Percentiles rank a stretch among this genome's conserved stretches.
Conservation (phyloP, 2,329 filamentous ascomycete species). For the Claviceps purpurea region DNA sequence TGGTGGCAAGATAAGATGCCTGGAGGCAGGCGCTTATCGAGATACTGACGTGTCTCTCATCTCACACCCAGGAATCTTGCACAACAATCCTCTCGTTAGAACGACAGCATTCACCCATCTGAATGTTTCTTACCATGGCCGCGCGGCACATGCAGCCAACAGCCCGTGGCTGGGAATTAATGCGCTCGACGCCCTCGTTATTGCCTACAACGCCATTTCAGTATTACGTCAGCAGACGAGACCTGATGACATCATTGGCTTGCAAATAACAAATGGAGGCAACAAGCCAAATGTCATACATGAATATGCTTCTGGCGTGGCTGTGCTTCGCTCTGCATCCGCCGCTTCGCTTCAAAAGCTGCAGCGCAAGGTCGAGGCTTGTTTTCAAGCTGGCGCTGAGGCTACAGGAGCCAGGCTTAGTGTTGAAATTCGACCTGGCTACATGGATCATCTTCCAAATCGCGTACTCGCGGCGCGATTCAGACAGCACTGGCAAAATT, state of each 20-base stretch:
- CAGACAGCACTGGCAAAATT: constrained; percentile 23
- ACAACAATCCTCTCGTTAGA: constrained; percentile 32
- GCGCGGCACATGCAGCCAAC: constrained; percentile 40
- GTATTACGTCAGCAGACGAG: constrained; percentile 41
- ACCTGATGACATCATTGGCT: constrained; percentile 34
- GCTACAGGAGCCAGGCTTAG: constrained; percentile 33
- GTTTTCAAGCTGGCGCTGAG: constrained; percentile 23
- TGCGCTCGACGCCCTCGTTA: constrained; percentile 41
- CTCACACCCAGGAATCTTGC: constrained; percentile 19
- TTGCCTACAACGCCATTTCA: constrained; percentile 31
- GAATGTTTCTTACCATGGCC: constrained; percentile 38
- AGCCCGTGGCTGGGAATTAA: constrained; percentile 45
- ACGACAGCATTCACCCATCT: constrained; percentile 38
- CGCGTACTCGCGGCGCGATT: constrained; percentile 32
- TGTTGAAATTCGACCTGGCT: constrained; percentile 25
- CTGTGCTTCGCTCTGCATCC: constrained; percentile 30
- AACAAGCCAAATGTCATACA: constrained; percentile 42
- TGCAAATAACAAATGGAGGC: constrained; percentile 39
- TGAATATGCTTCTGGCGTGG: constrained; percentile 30
- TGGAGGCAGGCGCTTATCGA: constrained; percentile 26
- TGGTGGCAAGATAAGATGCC: constrained; percentile 32
- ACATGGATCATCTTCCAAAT: constrained; percentile 43
- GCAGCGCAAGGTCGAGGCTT: constrained; percentile 25
- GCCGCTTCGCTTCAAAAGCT: constrained; percentile 26
- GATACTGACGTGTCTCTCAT: constrained; percentile 11